Percentiles rank a stretch among this genome's conserved stretches.
Evolutionary conservation across 2,329 filamentous ascomycete species (phyloP).

Genomic region (Xylaria sp.): DNA sequence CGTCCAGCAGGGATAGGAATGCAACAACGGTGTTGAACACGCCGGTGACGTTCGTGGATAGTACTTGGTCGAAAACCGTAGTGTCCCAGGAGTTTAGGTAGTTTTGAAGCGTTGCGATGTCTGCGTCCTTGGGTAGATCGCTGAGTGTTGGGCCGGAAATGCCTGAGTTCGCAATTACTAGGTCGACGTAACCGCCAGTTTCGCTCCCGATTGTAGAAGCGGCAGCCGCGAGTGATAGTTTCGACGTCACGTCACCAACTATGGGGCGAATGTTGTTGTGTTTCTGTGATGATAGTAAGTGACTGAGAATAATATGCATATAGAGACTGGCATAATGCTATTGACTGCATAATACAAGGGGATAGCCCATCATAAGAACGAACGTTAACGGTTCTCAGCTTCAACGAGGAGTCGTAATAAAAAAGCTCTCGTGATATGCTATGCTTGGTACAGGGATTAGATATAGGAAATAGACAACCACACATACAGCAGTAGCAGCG

Average conservation of each 20-base stretch:
- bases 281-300: slow-evolving; percentile 39
- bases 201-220: slow-evolving; percentile 64
- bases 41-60: slow-evolving; percentile 68
- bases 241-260: slow-evolving; percentile 49
- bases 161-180: slow-evolving; percentile 69
- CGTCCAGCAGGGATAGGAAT: slow-evolving; percentile 69
- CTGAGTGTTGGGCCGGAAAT: slow-evolving; percentile 52
- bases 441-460: not conserved
- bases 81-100: slow-evolving; percentile 48
- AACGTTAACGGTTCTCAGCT: too few species aligned
- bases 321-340: not conserved
- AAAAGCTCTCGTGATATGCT: not conserved
- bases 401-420: not conserved
- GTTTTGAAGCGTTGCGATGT: slow-evolving; percentile 38
- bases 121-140: slow-evolving; percentile 54
- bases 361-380: not conserved
- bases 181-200: slow-evolving; percentile 65
- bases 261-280: slow-evolving; percentile 47
- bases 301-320: slow-evolving; percentile 13
- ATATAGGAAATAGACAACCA: not conserved
- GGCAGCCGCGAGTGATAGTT: slow-evolving; percentile 63
- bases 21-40: slow-evolving; percentile 72
- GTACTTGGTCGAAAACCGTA: slow-evolving; percentile 67
- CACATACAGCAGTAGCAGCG: slow-evolving; percentile 49
- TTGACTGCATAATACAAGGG: not conserved